Conservation (phyloP, 306 rosid genomes). For the Carpinus fangiana region DNA sequence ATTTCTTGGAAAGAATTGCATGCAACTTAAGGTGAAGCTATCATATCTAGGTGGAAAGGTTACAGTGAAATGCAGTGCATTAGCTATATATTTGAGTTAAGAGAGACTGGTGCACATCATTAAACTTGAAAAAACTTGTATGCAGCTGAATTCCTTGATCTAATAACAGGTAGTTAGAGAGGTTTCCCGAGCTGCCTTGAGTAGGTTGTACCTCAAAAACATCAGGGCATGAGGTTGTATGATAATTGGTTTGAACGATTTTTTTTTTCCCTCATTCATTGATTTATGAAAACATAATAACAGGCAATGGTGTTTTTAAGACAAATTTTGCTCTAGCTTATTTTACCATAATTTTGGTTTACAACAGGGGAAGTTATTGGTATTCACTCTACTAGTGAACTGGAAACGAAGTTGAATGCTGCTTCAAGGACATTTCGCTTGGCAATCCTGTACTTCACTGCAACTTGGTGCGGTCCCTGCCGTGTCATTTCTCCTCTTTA, state of each 20-base stretch:
- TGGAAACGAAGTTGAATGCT: slow-evolving; percentile 59
- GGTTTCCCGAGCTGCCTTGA: background rate
- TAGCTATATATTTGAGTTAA: background rate
- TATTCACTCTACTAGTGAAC: slow-evolving; percentile 57
- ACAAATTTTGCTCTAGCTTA: slow-evolving; percentile 14
- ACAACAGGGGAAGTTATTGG: slow-evolving; percentile 65
- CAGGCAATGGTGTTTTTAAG: slow-evolving; percentile 1
- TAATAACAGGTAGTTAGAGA: background rate
- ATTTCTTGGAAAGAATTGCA: too few species aligned
- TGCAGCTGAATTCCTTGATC: background rate
- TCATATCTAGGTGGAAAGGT: background rate
- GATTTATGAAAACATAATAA: slow-evolving; percentile 3
- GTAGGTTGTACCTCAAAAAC: background rate
- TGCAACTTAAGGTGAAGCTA: background rate
- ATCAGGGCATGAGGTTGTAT: background rate
- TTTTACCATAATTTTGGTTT: slow-evolving; percentile 11
- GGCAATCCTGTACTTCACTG: slow-evolving; percentile 78
- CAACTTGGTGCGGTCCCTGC: slow-evolving; percentile 94
- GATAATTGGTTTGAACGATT: background rate
- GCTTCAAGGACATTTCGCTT: slow-evolving; percentile 71
- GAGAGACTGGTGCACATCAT: background rate
- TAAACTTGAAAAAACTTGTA: background rate
- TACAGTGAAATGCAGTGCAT: background rate
- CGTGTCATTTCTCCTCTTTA: slow-evolving; percentile 67
- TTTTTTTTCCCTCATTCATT: background rate